These are phyloP conservation scores for Talaromyces sp. DNA, from an alignment of 2,329 filamentous ascomycete species.

Conservation along the genomic window DNA sequence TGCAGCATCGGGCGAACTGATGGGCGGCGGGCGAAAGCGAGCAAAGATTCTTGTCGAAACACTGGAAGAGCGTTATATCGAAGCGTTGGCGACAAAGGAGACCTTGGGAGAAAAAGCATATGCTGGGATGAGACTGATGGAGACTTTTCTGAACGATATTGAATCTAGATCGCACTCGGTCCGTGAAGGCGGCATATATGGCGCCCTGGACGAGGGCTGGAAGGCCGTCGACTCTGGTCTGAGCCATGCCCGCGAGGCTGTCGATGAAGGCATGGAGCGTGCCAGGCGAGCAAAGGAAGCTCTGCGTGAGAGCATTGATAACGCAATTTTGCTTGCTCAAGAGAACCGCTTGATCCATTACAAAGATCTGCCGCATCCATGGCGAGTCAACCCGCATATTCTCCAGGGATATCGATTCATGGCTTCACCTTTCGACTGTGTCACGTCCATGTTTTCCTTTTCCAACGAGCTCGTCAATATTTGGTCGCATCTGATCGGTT, in stretches of 20 bases:
- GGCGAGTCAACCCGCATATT: slow-evolving; percentile 94
- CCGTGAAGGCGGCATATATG: slow-evolving; percentile 62
- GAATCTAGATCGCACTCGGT: slow-evolving; percentile 76
- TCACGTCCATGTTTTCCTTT: slow-evolving; percentile 73
- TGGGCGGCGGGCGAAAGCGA: slow-evolving; percentile 77
- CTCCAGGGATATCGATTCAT: slow-evolving; percentile 86
- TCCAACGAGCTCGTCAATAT: slow-evolving; percentile 97
- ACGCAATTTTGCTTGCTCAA: slow-evolving; percentile 66
- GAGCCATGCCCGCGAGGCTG: slow-evolving; percentile 65
- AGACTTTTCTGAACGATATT: slow-evolving; percentile 77
- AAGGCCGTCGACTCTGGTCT: slow-evolving; percentile 76
- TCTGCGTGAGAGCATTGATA: slow-evolving; percentile 77
- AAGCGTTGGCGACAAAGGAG: slow-evolving; percentile 75
- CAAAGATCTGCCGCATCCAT: slow-evolving; percentile 82
- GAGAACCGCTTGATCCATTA: slow-evolving; percentile 81
- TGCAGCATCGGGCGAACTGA: slow-evolving; percentile 80
- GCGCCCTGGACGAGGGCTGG: slow-evolving; percentile 72
- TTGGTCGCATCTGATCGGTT: slow-evolving; percentile 87
- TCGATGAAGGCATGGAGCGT: slow-evolving; percentile 74
- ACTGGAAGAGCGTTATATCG: slow-evolving; percentile 79
- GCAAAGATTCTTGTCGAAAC: slow-evolving; percentile 90
- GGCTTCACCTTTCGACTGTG: slow-evolving; percentile 82
- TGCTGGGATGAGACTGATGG: slow-evolving; percentile 79
- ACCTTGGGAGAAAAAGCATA: slow-evolving; percentile 88
- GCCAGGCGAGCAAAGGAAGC: slow-evolving; percentile 77